phyloP scores from a whole-genome alignment of 768 basidiomycete genomes.

The Suillus variegatus region DNA sequence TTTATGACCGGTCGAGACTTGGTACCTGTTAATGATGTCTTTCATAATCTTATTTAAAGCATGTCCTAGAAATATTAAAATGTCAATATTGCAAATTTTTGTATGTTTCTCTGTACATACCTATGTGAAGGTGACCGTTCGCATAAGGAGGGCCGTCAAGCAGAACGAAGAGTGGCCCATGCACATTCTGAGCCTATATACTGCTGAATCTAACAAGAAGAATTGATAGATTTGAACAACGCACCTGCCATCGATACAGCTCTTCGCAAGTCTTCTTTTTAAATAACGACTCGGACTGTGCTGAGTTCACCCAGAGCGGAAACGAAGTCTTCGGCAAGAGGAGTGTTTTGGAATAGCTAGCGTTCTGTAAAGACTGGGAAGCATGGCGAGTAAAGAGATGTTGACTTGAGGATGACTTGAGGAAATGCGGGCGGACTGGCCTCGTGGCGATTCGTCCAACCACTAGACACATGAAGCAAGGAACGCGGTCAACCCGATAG shows the following conservation, averaged over 20 bases:
- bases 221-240: conserved; percentile 23
- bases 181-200: conserved; percentile 61
- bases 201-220: not conserved
- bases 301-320: conserved; percentile 67
- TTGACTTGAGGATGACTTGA: not conserved
- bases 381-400: too few relatives aligned
- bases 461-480: conserved; percentile 3
- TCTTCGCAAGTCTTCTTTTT: conserved; percentile 65
- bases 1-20: conserved; percentile 71
- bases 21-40: conserved; percentile 91
- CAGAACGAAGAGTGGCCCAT: conserved; percentile 75
- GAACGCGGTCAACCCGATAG: not conserved
- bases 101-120: conserved; percentile 40
- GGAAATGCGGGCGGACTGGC: not conserved
- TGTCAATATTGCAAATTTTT: not conserved
- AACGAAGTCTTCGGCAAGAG: conserved; percentile 83
- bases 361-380: too few relatives aligned
- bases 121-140: conserved; percentile 95
- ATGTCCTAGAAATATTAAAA: conserved; percentile 59
- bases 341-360: conserved; percentile 57
- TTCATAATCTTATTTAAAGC: conserved; percentile 96
- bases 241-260: conserved; percentile 80
- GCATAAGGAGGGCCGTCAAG: conserved; percentile 99
- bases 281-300: conserved; percentile 60
- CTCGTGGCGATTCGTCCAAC: not conserved